Evolutionary conservation across 2,329 filamentous ascomycete species (phyloP), one percentile per base, ranked within the genome.

Genomic region (Clonostachys byssicola): DNA sequence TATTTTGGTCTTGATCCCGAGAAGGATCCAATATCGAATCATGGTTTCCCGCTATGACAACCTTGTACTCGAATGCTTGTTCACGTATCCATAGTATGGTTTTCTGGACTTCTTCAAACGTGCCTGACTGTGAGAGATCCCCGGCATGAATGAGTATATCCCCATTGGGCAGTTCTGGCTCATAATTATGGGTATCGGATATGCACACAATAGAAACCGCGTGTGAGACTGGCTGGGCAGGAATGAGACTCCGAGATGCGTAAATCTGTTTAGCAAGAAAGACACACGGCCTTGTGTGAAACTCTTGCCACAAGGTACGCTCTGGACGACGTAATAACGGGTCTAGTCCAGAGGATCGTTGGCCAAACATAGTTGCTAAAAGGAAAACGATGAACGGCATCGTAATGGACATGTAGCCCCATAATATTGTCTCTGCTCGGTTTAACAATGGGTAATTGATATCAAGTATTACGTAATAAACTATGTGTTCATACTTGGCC

Each of bases 141-240:
- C 73, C 73, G 2, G 72, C 71, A 48, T 77, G 72, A 40, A 77
- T 60, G 13, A 78, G 64, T 4, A 77, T 56, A 47, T 77, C 72
- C 1, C 71, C 73, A 5, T 56, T 45, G 2, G 72, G 71, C 6
- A 77, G 52, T 4, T 50, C 46, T 5, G 63, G 66, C 23, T 60
- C 60, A 17, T 53, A 59, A 51, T 68, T 70, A 56, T 75, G 72
- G 10, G 72, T 75, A 53, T 75, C 71, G 5, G 72, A 75, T 33
- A 75, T 49, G 57, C 70, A 73, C 12, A 72, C 65, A 3, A 71
- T 53, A 12, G 57, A 61, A 40, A 58, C 50, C 13, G 54, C 30
- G 12, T 47, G 41, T 35, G 34, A 17, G 12, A 46, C 43, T 14
- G 45, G 38, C 18, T 45, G 18, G 23, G 30, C n/a, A 7, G 23